phyloP scores from a whole-genome alignment of 345 rosid genomes.

The Syzygium aqueum region DNA sequence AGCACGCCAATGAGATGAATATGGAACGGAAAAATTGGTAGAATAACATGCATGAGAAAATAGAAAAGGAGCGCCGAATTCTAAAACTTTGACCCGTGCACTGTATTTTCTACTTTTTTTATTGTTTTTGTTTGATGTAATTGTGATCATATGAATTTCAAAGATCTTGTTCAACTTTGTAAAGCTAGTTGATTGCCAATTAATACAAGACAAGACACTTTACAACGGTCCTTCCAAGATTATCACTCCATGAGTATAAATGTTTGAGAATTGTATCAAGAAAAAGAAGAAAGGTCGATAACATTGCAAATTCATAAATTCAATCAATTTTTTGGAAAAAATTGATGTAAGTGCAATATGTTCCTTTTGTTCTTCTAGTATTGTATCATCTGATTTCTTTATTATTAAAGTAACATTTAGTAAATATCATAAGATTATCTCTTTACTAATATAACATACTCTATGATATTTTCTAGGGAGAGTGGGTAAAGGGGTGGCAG shows the following conservation, averaged over 20 bases:
- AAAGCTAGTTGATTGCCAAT: neutral
- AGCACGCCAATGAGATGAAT: neutral
- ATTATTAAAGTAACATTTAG: neutral
- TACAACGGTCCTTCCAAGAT: neutral
- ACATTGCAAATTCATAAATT: neutral
- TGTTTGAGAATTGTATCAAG: neutral
- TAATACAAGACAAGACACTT: neutral
- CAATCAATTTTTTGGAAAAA: neutral
- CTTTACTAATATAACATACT: neutral
- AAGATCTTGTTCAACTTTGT: neutral
- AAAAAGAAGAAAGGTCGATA: neutral
- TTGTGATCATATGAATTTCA: neutral
- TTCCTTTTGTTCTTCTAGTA: neutral
- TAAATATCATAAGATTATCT: neutral
- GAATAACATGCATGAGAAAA: neutral
- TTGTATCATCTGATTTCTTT: neutral
- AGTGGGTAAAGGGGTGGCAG: neutral
- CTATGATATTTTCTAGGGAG: neutral
- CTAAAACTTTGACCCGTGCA: neutral
- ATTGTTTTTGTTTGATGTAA: neutral
- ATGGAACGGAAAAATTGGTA: neutral
- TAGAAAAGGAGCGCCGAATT: neutral
- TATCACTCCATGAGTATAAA: neutral
- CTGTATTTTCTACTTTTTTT: neutral
- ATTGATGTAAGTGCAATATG: neutral